Evolutionary conservation across 1,284 basidiomycete species (phyloP).

Genomic region (Melanopsichium pennsylvanicum): DNA sequence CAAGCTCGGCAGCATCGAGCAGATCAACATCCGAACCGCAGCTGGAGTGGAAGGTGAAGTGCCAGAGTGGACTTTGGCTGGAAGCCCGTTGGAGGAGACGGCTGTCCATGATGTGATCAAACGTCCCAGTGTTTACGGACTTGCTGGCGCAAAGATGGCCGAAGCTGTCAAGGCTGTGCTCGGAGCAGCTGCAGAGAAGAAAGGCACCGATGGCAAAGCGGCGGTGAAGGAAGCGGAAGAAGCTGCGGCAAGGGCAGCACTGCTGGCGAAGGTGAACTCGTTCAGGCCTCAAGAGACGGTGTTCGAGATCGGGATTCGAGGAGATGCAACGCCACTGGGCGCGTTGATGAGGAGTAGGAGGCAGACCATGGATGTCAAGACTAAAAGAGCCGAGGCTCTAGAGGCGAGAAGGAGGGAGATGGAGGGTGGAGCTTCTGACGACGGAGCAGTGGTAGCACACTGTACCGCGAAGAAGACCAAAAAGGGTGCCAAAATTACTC

Average conservation of each 20-base stretch:
- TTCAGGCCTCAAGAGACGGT: constrained; percentile 91
- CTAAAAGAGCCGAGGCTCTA: constrained; percentile 66
- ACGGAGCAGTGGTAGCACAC: constrained; percentile 11
- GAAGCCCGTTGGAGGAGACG: constrained; percentile 72
- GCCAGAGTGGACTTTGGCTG: constrained; percentile 73
- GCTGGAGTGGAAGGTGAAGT: constrained; percentile 26
- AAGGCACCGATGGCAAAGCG: constrained; percentile 2
- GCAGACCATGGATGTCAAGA: constrained; percentile 74
- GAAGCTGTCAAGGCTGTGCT: constrained; percentile 12
- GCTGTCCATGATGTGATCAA: constrained; percentile 74
- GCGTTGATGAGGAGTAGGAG: constrained; percentile 86
- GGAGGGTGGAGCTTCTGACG: constrained; percentile 25
- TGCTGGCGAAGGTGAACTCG: constrained; percentile 79
- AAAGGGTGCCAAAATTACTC: not conserved
- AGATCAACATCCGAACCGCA: constrained; percentile 42
- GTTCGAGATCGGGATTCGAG: constrained; percentile 84
- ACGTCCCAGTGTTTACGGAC: constrained; percentile 48
- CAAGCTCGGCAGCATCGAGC: constrained; percentile 67
- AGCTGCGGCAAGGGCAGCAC: constrained; percentile 71
- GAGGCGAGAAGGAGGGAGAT: constrained; percentile 58
- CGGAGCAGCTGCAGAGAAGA: not conserved
- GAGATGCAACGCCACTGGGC: constrained; percentile 68
- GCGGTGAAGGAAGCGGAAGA: constrained; percentile 67
- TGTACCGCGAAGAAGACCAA: constrained; percentile 53
- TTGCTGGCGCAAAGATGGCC: constrained; percentile 27